phyloP scores from a whole-genome alignment of 139 green algal species.

The Chlamydomonas incerta region DNA sequence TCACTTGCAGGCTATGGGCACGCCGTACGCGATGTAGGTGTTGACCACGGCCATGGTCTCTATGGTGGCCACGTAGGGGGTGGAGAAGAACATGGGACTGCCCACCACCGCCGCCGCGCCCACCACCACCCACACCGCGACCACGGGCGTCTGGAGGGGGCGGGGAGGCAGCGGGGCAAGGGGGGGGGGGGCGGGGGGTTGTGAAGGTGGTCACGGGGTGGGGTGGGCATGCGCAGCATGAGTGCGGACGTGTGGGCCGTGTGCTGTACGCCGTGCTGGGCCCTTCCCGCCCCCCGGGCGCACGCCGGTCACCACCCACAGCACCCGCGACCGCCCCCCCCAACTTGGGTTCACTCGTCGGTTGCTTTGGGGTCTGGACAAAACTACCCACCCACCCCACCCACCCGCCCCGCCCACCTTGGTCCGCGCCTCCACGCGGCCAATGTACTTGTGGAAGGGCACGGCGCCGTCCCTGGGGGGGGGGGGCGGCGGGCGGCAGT shows the following conservation, averaged over 20 bases:
- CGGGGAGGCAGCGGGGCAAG: background rate
- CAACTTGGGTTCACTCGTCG: too few relatives aligned
- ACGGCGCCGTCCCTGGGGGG: slow-evolving; percentile 19
- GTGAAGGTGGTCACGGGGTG: too few relatives aligned
- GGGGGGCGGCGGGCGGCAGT: background rate
- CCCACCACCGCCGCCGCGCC: background rate
- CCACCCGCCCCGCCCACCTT: too few relatives aligned
- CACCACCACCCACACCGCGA: slow-evolving; percentile 17
- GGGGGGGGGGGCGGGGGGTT: background rate
- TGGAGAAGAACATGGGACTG: slow-evolving; percentile 8
- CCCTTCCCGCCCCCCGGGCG: too few relatives aligned
- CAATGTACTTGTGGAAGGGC: slow-evolving; percentile 1
- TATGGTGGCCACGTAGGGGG: background rate
- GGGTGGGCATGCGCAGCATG: too few relatives aligned
- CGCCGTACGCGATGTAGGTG: slow-evolving; percentile 34
- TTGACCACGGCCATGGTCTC: slow-evolving; percentile 23
- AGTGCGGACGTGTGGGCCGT: too few relatives aligned
- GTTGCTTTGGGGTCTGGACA: too few relatives aligned
- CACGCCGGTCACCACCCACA: too few relatives aligned
- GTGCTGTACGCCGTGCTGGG: too few relatives aligned
- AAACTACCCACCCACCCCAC: too few relatives aligned
- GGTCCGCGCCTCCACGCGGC: slow-evolving; percentile 2
- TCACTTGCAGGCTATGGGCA: slow-evolving; percentile 25
- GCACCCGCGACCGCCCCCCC: too few relatives aligned
- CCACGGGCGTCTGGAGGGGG: background rate